Evolutionary conservation across 495 filamentous ascomycete species (phyloP).

Genomic region (Penicillium pancosmium): DNA sequence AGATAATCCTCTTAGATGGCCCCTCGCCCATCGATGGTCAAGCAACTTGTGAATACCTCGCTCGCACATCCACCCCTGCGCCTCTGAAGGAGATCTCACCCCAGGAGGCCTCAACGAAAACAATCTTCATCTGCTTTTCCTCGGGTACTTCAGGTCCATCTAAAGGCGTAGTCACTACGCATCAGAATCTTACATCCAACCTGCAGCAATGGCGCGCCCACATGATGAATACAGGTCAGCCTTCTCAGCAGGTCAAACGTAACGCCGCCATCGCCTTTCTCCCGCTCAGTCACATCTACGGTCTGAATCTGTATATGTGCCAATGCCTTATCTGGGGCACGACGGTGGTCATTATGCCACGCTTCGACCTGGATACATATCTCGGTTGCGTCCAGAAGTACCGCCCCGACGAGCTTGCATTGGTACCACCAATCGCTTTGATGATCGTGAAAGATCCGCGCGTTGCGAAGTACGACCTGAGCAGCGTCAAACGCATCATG

Average conservation of each 20-base stretch:
- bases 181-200: constrained; percentile 76
- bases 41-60: constrained; percentile 24
- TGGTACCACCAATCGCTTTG: constrained; percentile 75
- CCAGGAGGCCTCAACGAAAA: constrained; percentile 14
- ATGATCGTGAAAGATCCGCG: constrained; percentile 69
- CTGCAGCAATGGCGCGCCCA: constrained; percentile 33
- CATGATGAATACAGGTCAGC: constrained; percentile 16
- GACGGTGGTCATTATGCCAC: constrained; percentile 65
- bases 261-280: constrained; percentile 72
- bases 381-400: constrained; percentile 26
- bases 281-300: constrained; percentile 91
- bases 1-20: constrained; percentile 21
- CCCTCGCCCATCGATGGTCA: constrained; percentile 14
- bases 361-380: constrained; percentile 66
- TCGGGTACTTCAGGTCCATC: constrained; percentile 29
- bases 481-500: constrained; percentile 69
- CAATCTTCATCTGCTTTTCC: constrained; percentile 26
- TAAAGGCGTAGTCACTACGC: constrained; percentile 64
- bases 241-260: constrained; percentile 35
- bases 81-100: constrained; percentile 12
- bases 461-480: constrained; percentile 71
- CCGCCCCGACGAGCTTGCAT: constrained; percentile 23
- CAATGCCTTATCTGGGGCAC: constrained; percentile 26
- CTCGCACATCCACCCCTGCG: constrained; percentile 16
- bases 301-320: constrained; percentile 36